Evolutionary conservation across 352 stramenopile species (phyloP).

Genomic region (Globisporangium rhizosaccharum): DNA sequence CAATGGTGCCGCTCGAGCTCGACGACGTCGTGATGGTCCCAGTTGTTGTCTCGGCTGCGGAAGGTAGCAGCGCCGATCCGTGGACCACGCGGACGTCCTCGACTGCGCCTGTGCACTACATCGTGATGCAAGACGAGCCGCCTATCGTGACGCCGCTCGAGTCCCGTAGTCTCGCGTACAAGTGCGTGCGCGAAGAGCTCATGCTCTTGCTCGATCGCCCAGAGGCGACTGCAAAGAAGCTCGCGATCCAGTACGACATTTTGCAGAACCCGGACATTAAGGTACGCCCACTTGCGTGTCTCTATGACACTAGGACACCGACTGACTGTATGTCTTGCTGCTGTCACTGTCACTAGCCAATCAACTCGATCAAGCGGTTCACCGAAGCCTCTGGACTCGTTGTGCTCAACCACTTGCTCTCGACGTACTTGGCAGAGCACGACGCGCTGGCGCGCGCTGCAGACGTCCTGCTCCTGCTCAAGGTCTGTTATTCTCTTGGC

Average conservation of each 20-base stretch:
- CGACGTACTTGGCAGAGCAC: constrained; percentile 24
- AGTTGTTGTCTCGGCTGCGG: neutral
- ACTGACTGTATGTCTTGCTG: neutral
- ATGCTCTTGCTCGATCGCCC: constrained; percentile 46
- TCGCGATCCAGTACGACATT: constrained; percentile 47
- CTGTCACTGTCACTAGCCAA: constrained; percentile 21
- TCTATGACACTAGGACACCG: neutral
- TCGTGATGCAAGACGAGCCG: constrained; percentile 34
- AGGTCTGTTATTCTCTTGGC: constrained; percentile 1
- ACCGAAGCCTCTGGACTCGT: constrained; percentile 46
- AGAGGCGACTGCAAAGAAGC: constrained; percentile 33
- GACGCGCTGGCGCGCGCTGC: constrained; percentile 12
- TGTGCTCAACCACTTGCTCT: constrained; percentile 51
- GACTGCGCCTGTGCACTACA: constrained; percentile 29
- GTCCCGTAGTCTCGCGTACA: constrained; percentile 44
- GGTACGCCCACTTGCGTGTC: constrained; percentile 2
- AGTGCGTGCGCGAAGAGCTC: constrained; percentile 48
- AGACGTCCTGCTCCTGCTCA: constrained; percentile 13
- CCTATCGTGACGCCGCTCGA: constrained; percentile 29
- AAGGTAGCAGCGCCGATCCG: neutral
- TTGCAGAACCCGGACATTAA: constrained; percentile 56
- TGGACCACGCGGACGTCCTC: constrained; percentile 1
- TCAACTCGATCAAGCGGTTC: constrained; percentile 59
- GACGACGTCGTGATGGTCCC: constrained; percentile 16
- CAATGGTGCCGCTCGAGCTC: constrained; percentile 24